These are phyloP conservation scores for Didymella arachidicola DNA, from an alignment of 2,329 filamentous ascomycete species.

Conservation along the genomic window DNA sequence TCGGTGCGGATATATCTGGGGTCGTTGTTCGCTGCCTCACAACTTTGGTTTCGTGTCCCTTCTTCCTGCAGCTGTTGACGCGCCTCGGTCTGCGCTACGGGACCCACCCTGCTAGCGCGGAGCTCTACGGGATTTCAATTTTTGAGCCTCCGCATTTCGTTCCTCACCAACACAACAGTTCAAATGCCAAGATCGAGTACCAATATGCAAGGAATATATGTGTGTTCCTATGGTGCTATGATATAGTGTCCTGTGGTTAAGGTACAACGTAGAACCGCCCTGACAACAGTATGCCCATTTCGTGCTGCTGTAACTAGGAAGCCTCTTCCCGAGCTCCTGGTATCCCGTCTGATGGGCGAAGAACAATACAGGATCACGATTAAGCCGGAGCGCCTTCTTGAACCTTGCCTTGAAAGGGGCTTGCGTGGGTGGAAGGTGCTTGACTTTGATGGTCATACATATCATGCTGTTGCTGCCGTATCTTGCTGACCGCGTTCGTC, in stretches of 20 bases:
- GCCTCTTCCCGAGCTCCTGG: constrained; percentile 75
- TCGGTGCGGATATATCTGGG: background rate
- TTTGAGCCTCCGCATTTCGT: constrained; percentile 11
- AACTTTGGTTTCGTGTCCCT: constrained; percentile 21
- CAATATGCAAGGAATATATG: constrained; percentile 17
- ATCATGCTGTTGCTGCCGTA: constrained; percentile 16
- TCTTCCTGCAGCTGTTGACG: constrained; percentile 16
- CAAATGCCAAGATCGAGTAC: constrained; percentile 1
- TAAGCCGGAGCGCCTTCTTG: constrained; percentile 98
- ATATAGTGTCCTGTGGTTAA: constrained; percentile 1
- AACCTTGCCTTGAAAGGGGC: constrained; percentile 79
- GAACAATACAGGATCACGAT: constrained; percentile 79
- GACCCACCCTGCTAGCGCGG: constrained; percentile 33
- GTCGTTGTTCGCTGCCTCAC: constrained; percentile 5
- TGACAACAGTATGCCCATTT: constrained; percentile 59
- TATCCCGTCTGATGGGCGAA: constrained; percentile 82
- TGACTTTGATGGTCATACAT: constrained; percentile 96
- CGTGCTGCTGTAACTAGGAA: constrained; percentile 65
- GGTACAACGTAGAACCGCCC: constrained; percentile 50
- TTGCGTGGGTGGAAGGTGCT: constrained; percentile 86
- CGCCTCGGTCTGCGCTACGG: constrained; percentile 12
- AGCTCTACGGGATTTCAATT: constrained; percentile 28
- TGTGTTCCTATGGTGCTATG: constrained; percentile 18
- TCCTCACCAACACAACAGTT: constrained; percentile 13
- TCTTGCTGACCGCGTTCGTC: background rate